A percentile compares a stretch with the other conserved stretches of the same genome.
Evolutionary conservation across 345 rosid genomes (phyloP).

Genomic region (Acer campestre): DNA sequence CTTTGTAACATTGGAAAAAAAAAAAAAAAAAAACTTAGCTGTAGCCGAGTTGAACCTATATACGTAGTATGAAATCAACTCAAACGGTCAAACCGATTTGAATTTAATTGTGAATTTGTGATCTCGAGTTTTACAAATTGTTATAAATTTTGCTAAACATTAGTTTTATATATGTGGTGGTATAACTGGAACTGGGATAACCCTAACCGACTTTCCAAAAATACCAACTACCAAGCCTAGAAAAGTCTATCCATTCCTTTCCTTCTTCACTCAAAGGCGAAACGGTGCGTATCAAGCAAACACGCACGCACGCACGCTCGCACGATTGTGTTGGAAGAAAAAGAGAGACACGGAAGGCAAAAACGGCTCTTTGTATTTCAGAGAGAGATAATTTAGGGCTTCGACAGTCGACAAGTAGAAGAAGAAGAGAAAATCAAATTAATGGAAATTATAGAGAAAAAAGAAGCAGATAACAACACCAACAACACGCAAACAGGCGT

Average conservation of each 20-base stretch:
- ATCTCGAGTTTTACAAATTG: no score
- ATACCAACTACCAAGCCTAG: not conserved
- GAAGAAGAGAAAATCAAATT: slow-evolving; percentile 14
- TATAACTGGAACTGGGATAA: not conserved
- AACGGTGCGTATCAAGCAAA: not conserved
- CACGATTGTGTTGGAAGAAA: not conserved
- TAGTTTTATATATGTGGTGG: no score
- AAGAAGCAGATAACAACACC: slow-evolving; percentile 53
- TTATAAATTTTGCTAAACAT: no score
- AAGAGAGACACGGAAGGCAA: no score
- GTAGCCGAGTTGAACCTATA: no score
- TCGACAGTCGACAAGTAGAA: not conserved
- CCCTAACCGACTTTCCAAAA: not conserved
- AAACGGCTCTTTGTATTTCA: not conserved
- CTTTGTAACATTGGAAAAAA: no score
- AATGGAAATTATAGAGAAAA: slow-evolving; percentile 73
- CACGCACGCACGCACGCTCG: not conserved
- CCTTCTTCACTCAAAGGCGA: not conserved
- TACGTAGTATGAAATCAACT: no score
- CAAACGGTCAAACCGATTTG: no score
- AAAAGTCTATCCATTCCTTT: not conserved
- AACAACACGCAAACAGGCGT: slow-evolving; percentile 24
- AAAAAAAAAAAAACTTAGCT: no score
- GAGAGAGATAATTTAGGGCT: slow-evolving; percentile 35
- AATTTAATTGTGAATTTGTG: no score